Evolutionary conservation across 2,329 filamentous ascomycete genomes (phyloP), one percentile per base, ranked within the genome.

Genomic region (Penicillium decumbens): DNA sequence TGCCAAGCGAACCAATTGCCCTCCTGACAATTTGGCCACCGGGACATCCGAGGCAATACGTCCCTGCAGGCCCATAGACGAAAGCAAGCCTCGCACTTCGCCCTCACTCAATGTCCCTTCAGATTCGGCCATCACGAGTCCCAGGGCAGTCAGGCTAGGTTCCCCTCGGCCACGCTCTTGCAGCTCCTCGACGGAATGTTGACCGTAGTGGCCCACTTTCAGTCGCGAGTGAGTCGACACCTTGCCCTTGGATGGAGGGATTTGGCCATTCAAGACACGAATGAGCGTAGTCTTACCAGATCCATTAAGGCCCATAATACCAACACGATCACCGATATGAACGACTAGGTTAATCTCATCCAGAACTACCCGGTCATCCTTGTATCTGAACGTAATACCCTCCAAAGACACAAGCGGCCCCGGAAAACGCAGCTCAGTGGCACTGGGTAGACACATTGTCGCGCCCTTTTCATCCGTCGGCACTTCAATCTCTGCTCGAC

Each of bases 261-360:
- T 67, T 12, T 77, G 75, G 0, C 79, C 81, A n/a, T 84, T 82
- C 2, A 92, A 77, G 3, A 92, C 72, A 41, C 81, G 83, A 50
- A 92, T 77, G 8, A 95, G 74, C 0, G 89, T 93, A 1, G 87
- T 89, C 67, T 95, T 95, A 2, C 89, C 89, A 0, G 82, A 80
- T 1, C 89, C 89, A 65, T 95, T 95, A 38, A 93, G 75, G 0
- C 89, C 89, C 23, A 89, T 76, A 35, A 95, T 77, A 0, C 87
- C 89, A 23, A 92, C 75, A 1, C 88, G 79, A 55, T 89, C 86
- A 8, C 88, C 86, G 65, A 83, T 81, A 50, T 87, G 80, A 10
- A 95, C 79, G 0, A 84, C 84, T 10, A 95, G 69, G 43, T 78
- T 81, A 27, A 91, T 70, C 7, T 83, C 81, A 20, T 81, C 77